Conservation (phyloP, 2,329 filamentous ascomycete species). For the Lizonia empirigonia region DNA sequence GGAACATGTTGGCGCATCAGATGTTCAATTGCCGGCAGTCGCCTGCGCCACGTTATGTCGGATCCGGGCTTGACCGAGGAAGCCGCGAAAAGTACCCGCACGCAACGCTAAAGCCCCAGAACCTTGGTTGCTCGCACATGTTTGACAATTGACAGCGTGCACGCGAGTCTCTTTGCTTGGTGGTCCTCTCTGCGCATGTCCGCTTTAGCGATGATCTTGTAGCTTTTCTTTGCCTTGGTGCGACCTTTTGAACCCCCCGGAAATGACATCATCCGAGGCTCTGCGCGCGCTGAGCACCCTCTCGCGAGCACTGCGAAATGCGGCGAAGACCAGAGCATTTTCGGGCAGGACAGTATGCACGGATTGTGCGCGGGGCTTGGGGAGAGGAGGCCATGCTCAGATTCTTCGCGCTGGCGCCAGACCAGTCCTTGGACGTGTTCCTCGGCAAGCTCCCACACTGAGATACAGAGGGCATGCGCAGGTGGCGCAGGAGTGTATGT, state of each 20-base stretch:
- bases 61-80: slow-evolving; percentile 26
- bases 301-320: slow-evolving; percentile 23
- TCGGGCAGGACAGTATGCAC: slow-evolving; percentile 34
- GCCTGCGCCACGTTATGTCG: slow-evolving; percentile 8
- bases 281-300: slow-evolving; percentile 36
- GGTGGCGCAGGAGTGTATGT: slow-evolving; percentile 31
- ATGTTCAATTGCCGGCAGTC: slow-evolving; percentile 9
- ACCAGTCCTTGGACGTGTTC: slow-evolving; percentile 8
- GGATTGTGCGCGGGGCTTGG: slow-evolving; percentile 29
- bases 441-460: slow-evolving; percentile 14
- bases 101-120: slow-evolving; percentile 17
- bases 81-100: slow-evolving; percentile 29
- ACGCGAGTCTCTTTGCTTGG: neutral
- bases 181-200: too few species aligned
- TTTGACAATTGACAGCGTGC: slow-evolving; percentile 12
- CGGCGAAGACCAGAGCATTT: slow-evolving; percentile 1
- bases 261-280: slow-evolving; percentile 46
- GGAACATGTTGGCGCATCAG: slow-evolving; percentile 8
- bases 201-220: slow-evolving; percentile 25
- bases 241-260: slow-evolving; percentile 3
- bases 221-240: neutral
- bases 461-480: slow-evolving; percentile 38
- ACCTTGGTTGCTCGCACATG: slow-evolving; percentile 9
- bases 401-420: slow-evolving; percentile 9
- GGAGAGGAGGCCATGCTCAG: slow-evolving; percentile 14